Base-by-base conservation (phyloP, 352 stramenopile genomes). In the Phytophthora colocasiae region DNA sequence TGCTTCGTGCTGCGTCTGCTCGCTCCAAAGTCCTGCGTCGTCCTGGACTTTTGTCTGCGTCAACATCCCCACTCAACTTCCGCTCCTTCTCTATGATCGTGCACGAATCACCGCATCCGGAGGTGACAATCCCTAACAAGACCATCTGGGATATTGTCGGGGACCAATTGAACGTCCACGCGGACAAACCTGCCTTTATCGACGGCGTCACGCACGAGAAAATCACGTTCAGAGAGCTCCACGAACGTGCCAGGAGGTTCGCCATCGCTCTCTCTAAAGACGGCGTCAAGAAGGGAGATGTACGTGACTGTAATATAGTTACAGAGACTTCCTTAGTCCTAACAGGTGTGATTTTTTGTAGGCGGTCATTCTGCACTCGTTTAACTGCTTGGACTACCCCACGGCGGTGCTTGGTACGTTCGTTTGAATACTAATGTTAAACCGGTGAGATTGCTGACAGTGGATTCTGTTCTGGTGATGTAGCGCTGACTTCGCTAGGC, bases 341-440 rank as follows among this genome's bases (percentile, higher is more conserved):
- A 47, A 54, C 32, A 12, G 44, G 7, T 50, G 26, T 50, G 57
- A 31, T 12, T 58, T 58, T 36, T 31, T 55, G 11, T 51, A 88
- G 79, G 65, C 75, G 4, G 77, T 92, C 19, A 66, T 89, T 2
- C 6, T 90, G 58, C 81, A 92, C 62, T 83, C 80, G 41, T 81
- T 89, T 62, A 92, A 92, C 68, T 92, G 83, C 52, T 17, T 90
- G 27, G 83, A 92, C 63, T 92, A 83, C 60, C 81, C 78, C 36
- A 73, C 78, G 15, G 59, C 79, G 6, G 67, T 86, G 10, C 70
- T 89, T 10, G 80, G 82, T 91, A 64, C n/a, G 57, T 51, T 53
- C 11, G 0, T 47, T 17, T 54, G 8, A 6, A 48, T 56, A n/a
- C 24, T 19, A 61, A 44, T 58, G 26, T 56, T 58, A 58, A 52